A percentile compares a stretch with the other conserved stretches of the same genome.
phyloP scores from a whole-genome alignment of 73 alveolate genomes.

The Blepharisma japonicum region DNA sequence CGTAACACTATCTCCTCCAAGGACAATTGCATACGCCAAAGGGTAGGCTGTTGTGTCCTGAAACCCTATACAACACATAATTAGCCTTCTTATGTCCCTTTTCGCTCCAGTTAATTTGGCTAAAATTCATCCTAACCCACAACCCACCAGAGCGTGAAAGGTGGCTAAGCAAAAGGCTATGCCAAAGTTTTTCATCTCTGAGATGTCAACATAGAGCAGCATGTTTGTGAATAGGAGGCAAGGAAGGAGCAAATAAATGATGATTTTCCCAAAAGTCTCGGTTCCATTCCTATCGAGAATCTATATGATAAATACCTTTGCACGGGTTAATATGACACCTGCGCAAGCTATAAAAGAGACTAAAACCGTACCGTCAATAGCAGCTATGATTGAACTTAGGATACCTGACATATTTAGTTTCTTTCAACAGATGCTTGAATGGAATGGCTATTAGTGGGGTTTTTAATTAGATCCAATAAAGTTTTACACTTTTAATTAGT shows the following conservation, averaged over 20 bases:
- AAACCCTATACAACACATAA: not conserved
- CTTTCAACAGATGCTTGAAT: no score
- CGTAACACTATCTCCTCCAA: not conserved
- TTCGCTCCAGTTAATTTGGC: not conserved
- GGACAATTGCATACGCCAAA: not conserved
- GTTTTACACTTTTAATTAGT: no score
- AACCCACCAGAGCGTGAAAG: not conserved
- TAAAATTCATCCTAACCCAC: not conserved
- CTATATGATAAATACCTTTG: not conserved
- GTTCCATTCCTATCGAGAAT: not conserved
- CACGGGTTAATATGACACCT: not conserved
- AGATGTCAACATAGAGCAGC: not conserved
- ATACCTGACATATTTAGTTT: not conserved
- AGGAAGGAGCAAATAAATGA: not conserved
- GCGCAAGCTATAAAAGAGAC: not conserved
- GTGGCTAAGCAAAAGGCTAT: not conserved
- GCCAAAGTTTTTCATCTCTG: not conserved
- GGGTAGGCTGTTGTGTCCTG: conserved; percentile 11
- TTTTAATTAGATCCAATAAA: no score
- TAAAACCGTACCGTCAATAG: not conserved
- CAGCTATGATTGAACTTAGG: not conserved
- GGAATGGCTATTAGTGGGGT: no score
- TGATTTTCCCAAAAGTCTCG: not conserved
- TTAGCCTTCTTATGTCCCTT: not conserved
- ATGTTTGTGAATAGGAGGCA: not conserved